Evolutionary conservation across 768 basidiomycete genomes (phyloP), one percentile per base, ranked within the genome.

Genomic region (Piloderma croceum): DNA sequence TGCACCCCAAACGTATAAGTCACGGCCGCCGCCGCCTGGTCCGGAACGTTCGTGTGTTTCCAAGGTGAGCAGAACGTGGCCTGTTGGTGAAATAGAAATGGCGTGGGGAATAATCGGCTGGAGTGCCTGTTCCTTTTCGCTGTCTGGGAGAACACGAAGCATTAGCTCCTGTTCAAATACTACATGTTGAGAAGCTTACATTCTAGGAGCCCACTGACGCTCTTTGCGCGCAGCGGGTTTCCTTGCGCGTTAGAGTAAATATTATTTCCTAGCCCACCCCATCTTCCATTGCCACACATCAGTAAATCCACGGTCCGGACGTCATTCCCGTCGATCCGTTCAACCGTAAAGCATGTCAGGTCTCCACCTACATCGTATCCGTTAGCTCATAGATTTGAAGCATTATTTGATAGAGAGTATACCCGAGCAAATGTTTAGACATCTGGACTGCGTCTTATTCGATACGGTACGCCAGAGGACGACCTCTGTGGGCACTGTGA

Each of bases 401-500:
- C 13, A 23, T n/a, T 24, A 10, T 38, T 33, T 6, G 15, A 15
- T 17, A 25, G 22, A 24, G 32, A 48, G 38, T 13, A 38, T 49
- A 74, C 85, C 84, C 15, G 87, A 83, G 20, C 69, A 62, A 32
- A 93, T 64, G 52, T 76, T 65, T 36, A 78, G 54, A 58, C 90
- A 92, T 51, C 61, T 76, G 32, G 79, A 78, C 19, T 54, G 62
- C 17, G 74, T 72, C 21, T 70, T 70, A 13, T 57, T 54, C 2
- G 79, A 65, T 36, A 70, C 68, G 36, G 69, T 66, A 36, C 75
- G 74, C 64, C 79, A 79, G 2, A 92, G 63, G n/a, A 83, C 69
- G 15, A 92, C 75, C 60, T 94, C 91, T 0, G 89, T 90, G 1
- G 91, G 91, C 5, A 84, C 71, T n/a, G 70, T 78, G 44, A 94